Conservation (phyloP, 2,329 filamentous ascomycete genomes). For the Xylaria sp. region DNA sequence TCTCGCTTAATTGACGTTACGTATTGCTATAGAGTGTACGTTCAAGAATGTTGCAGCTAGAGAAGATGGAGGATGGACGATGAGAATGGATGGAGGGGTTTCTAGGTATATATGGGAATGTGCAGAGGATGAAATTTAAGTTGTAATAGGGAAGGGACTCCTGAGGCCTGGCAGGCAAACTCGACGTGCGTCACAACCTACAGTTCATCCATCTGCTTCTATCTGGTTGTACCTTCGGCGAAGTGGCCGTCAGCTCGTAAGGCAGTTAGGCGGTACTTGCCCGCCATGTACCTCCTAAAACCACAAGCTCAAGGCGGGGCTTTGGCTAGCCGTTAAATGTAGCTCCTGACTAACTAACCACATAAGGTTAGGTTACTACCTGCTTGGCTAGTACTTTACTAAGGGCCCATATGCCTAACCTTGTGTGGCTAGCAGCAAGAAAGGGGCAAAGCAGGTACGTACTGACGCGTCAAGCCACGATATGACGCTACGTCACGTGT, state of each 20-base stretch:
- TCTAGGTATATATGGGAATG: background rate
- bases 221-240: constrained; percentile 1
- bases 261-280: background rate
- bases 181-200: constrained; percentile 22
- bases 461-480: constrained; percentile 11
- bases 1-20: background rate
- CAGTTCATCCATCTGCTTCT: constrained; percentile 21
- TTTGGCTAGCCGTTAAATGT: no score
- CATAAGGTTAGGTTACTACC: background rate
- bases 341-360: background rate
- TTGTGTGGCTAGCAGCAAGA: background rate
- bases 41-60: background rate
- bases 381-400: background rate
- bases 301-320: background rate
- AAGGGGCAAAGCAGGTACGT: background rate
- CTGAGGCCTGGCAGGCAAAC: constrained; percentile 17
- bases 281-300: background rate
- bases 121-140: background rate
- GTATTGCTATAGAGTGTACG: background rate
- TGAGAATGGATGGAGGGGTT: background rate
- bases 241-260: background rate
- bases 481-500: constrained; percentile 21
- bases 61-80: background rate
- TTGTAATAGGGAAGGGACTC: background rate
- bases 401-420: background rate